These are phyloP conservation scores for Plantago coronopus DNA, from an alignment of 305 asterid genomes.

Conservation along the genomic window DNA sequence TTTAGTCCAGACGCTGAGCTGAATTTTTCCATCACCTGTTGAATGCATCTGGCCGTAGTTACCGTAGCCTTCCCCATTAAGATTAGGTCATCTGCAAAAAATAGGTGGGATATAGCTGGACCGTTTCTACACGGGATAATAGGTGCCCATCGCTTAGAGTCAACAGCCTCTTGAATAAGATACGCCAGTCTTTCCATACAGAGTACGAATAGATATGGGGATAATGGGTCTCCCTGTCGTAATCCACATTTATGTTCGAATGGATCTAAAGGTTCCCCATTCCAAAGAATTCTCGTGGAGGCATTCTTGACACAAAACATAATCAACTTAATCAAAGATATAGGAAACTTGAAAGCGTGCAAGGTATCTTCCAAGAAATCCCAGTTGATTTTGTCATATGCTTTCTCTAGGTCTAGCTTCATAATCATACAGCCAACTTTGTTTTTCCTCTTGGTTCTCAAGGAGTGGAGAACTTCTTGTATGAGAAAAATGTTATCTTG, in stretches of 20 bases:
- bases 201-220: too few species aligned
- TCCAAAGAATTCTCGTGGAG: too few species aligned
- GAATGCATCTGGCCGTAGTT: not conserved
- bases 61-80: not conserved
- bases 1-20: not conserved
- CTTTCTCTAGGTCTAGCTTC: slow-evolving; percentile 11
- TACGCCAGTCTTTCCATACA: too few species aligned
- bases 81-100: not conserved
- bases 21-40: not conserved
- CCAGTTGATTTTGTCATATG: slow-evolving; percentile 5
- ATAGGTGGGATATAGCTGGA: not conserved
- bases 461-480: not conserved
- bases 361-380: not conserved
- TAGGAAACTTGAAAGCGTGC: not conserved
- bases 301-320: too few species aligned
- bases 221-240: too few species aligned
- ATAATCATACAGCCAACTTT: too few species aligned
- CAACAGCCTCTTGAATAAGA: too few species aligned
- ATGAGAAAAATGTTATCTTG: not conserved
- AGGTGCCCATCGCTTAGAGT: not conserved
- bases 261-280: too few species aligned
- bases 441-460: not conserved
- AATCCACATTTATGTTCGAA: too few species aligned
- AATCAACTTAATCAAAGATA: not conserved
- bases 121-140: not conserved